These are phyloP conservation scores for Aphanomyces stellatus DNA, from an alignment of 352 stramenopile species.

Conservation along the genomic window DNA sequence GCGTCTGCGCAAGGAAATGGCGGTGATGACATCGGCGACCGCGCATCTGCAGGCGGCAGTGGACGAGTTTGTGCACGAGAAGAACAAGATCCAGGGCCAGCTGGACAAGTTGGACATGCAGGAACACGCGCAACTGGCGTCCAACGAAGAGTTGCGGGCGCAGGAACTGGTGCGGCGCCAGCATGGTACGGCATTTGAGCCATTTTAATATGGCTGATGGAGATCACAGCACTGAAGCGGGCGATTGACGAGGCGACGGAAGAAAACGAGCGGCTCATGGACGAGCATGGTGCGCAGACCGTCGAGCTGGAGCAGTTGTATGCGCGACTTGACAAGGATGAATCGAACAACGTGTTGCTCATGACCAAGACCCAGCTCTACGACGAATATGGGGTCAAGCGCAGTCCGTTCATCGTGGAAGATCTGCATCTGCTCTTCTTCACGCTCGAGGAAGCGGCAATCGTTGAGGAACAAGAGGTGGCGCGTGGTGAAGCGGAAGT, in stretches of 20 bases:
- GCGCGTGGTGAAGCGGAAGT: constrained; percentile 1
- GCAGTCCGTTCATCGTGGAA: background rate
- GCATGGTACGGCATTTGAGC: background rate
- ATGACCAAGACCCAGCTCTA: constrained; percentile 12
- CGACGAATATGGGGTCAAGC: constrained; percentile 12
- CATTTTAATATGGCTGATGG: background rate
- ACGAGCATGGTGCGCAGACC: background rate
- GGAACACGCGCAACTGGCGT: background rate
- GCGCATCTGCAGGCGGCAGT: background rate
- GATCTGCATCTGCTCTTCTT: constrained; percentile 15
- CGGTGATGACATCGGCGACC: background rate
- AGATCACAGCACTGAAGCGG: background rate
- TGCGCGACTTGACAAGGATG: background rate
- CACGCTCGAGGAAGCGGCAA: constrained; percentile 1
- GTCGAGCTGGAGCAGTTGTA: background rate
- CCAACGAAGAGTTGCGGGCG: background rate
- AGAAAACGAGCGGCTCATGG: background rate
- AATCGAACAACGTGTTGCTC: background rate
- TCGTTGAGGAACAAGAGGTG: constrained; percentile 6
- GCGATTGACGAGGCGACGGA: background rate
- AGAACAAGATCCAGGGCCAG: background rate
- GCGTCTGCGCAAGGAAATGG: constrained; percentile 5
- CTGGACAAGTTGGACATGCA: background rate
- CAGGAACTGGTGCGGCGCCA: background rate
- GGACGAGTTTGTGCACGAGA: background rate